A percentile compares a stretch with the other conserved stretches of the same genome.
Conservation (phyloP, 768 basidiomycete genomes). For the Mycena alexandri region DNA sequence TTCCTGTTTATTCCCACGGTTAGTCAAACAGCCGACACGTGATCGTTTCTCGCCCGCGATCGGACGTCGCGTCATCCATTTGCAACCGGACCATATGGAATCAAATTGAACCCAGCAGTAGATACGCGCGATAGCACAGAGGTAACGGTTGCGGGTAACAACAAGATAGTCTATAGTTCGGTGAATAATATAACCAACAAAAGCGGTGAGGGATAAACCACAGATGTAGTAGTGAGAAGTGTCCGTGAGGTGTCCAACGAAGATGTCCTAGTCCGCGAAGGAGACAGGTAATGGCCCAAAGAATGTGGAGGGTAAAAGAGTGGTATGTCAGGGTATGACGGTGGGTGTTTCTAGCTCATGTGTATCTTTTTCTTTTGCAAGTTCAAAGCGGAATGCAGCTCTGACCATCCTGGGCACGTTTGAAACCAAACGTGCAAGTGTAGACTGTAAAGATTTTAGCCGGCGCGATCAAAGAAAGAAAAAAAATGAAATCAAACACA, state of each 20-base stretch:
- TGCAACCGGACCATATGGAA: too few relatives aligned
- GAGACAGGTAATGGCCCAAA: constrained; percentile 13
- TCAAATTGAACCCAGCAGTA: not conserved
- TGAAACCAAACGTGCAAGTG: constrained; percentile 64
- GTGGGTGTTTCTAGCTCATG: constrained; percentile 26
- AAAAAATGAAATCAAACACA: constrained; percentile 51
- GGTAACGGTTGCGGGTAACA: not conserved
- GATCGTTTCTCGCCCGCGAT: constrained; percentile 13
- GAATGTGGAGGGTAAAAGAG: constrained; percentile 28
- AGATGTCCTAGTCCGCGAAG: constrained; percentile 17
- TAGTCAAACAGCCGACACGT: not conserved
- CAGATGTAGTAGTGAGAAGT: constrained; percentile 7
- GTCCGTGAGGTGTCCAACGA: constrained; percentile 23
- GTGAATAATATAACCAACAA: constrained; percentile 4
- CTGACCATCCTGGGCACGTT: constrained; percentile 52
- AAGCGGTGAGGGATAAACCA: constrained; percentile 4
- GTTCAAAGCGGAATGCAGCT: constrained; percentile 39
- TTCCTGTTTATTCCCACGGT: constrained; percentile 22
- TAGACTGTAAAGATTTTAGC: constrained; percentile 54
- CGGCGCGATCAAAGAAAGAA: not conserved
- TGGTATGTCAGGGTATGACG: constrained; percentile 37
- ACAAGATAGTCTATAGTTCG: not conserved
- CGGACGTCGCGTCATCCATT: too few relatives aligned
- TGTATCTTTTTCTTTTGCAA: constrained; percentile 1
- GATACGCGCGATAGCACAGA: not conserved